Base-by-base conservation (phyloP, 106 monocot genomes). In the Dendrobium chrysotoxum region DNA sequence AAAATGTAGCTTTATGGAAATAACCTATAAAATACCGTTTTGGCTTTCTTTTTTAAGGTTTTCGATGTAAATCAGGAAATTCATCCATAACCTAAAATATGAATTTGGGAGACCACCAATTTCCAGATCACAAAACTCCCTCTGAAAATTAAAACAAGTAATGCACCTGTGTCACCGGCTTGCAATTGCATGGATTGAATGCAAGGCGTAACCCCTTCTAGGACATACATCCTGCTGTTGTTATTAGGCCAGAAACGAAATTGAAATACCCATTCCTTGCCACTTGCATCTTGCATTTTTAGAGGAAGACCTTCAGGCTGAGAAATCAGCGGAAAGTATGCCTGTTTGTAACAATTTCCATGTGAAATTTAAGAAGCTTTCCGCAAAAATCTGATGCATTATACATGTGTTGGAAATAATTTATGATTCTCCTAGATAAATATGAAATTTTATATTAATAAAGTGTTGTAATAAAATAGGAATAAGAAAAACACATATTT, bases 181-280 rank as follows among this genome's bases (percentile, higher is more conserved):
- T 92, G 92, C 79, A 98, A 86, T 84, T 98, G 94, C 97, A 98
- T 92, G 82, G 97, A 89, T 53, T 98, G 97, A 83, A 98, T 98
- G 88, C 97, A 98, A 81, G 97, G 97, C 75, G 97, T 94, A 26
- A 98, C 92, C 45, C 97, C 97, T 83, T 98, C 97, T 85, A 98
- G 86, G 71, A 98, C 97, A 89, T 98, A 98, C 97, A 98, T 98
- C 82, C 97, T 92, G 77, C 97, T 98, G 70, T 98, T 98, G 77
- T 98, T 98, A 86, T 98, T 98, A 64, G 97, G 97, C 97, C 97
- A 98, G 75, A 91, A 98, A 75, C 97, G 94, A 70, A 98, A 98
- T 75, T 98, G 97, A 83, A 94, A 92, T 26, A 84, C 72, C 97
- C 97, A 98, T 42, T 94, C 94, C 81, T 95, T 95, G 47, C 97